Evolutionary conservation across 164 flowering plant genomes (phyloP).

Genomic region (Taxillus chinensis): DNA sequence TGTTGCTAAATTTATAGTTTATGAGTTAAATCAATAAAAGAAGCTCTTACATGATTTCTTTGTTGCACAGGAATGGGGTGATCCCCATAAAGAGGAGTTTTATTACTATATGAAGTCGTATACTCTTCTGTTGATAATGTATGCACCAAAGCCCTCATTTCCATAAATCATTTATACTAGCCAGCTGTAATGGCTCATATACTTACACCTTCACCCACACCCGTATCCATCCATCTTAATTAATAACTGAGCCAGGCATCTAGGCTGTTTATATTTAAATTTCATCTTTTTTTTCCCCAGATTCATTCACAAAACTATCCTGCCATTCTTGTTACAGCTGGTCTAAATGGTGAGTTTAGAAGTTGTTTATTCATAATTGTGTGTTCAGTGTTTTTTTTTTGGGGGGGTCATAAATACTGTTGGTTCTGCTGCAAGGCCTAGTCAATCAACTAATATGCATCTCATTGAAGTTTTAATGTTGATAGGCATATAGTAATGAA

Average conservation of each 20-base stretch:
- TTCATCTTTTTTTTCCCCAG: constrained; percentile 21
- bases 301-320: constrained; percentile 76
- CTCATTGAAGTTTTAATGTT: no score
- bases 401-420: no score
- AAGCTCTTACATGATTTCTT: not conserved
- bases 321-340: constrained; percentile 73
- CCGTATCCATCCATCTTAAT: not conserved
- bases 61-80: constrained; percentile 77
- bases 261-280: not conserved
- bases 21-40: not conserved
- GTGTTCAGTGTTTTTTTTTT: no score
- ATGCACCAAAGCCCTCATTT: constrained; percentile 7
- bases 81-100: constrained; percentile 67
- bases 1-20: not conserved
- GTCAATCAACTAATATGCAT: no score
- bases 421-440: no score
- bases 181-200: not conserved
- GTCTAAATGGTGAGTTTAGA: constrained; percentile 59
- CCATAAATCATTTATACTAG: not conserved
- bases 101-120: constrained; percentile 78
- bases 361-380: not conserved
- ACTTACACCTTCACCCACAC: no score
- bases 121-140: constrained; percentile 86
- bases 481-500: no score
- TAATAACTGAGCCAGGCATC: not conserved